These are phyloP conservation scores for Berberis thunbergii DNA, from an alignment of 164 flowering plant species.

Conservation along the genomic window DNA sequence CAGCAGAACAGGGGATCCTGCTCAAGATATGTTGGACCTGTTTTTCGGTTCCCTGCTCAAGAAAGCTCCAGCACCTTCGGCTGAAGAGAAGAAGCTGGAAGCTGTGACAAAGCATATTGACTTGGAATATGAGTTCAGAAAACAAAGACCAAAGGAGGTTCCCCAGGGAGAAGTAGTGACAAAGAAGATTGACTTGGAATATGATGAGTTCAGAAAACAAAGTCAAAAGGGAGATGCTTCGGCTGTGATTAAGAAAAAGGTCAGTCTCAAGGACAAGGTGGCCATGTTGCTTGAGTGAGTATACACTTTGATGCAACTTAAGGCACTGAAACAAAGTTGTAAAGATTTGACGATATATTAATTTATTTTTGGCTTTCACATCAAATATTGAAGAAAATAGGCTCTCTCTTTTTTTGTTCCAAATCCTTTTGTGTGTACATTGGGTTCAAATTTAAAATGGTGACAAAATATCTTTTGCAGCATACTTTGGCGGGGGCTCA, in stretches of 20 bases:
- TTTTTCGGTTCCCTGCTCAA: constrained; percentile 55
- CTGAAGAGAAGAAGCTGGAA: constrained; percentile 21
- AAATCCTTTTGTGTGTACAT: too few species aligned
- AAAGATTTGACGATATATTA: too few species aligned
- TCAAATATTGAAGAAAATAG: too few species aligned
- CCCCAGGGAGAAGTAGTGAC: constrained; percentile 15
- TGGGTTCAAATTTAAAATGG: too few species aligned
- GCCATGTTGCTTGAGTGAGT: constrained; percentile 47
- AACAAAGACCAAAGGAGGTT: constrained; percentile 13
- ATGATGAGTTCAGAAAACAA: constrained; percentile 5
- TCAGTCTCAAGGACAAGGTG: constrained; percentile 58
- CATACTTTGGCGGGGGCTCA: too few species aligned
- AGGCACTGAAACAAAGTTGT: too few species aligned
- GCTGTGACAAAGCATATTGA: constrained; percentile 2
- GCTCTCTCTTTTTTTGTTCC: too few species aligned
- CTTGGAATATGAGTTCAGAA: constrained; percentile 1
- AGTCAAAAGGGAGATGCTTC: constrained; percentile 14
- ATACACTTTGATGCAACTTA: not conserved
- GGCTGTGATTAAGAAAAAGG: constrained; percentile 36
- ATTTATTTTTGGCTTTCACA: too few species aligned
- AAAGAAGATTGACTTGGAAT: constrained; percentile 1
- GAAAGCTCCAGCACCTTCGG: constrained; percentile 27
- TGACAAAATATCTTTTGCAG: too few species aligned
- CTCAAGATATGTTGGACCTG: constrained; percentile 57
- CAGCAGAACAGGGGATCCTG: constrained; percentile 38